Percentiles rank a stretch among this genome's conserved stretches.
Conservation (phyloP, 805 yeast genomes). For the Teunomyces tritomae region DNA sequence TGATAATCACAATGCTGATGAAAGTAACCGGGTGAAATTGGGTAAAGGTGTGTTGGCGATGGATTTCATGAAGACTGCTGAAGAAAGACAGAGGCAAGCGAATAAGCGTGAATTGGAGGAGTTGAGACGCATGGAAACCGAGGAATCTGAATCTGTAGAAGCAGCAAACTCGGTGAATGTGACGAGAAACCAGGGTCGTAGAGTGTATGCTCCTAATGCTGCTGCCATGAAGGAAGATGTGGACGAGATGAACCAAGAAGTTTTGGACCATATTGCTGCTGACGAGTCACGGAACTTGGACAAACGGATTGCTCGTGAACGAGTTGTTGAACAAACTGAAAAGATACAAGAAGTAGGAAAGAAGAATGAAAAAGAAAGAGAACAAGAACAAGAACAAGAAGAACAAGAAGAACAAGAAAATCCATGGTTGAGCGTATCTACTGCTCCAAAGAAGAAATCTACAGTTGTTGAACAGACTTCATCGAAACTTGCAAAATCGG, state of each 20-base stretch:
- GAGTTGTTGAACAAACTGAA: conserved; percentile 6
- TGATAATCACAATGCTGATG: conserved; percentile 36
- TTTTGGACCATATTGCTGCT: conserved; percentile 44
- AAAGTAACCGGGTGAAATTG: conserved; percentile 36
- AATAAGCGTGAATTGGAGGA: conserved; percentile 54
- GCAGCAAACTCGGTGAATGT: conserved; percentile 46
- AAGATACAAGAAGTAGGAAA: conserved; percentile 13
- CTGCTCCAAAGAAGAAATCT: conserved; percentile 27
- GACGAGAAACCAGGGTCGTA: conserved; percentile 69
- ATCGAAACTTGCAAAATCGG: conserved; percentile 37
- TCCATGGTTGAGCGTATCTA: conserved; percentile 34
- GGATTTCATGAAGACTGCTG: conserved; percentile 96
- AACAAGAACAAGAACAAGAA: conserved; percentile 18
- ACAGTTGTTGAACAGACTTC: conserved; percentile 34
- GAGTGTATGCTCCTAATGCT: conserved; percentile 70
- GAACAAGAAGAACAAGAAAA: conserved; percentile 19
- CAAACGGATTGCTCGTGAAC: conserved; percentile 33
- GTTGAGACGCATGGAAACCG: conserved; percentile 47
- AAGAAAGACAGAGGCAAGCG: conserved; percentile 57
- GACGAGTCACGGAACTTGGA: conserved; percentile 50
- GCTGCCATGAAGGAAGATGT: conserved; percentile 34
- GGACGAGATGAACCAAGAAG: conserved; percentile 32
- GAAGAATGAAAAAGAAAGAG: conserved; percentile 18
- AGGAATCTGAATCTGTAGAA: conserved; percentile 39
- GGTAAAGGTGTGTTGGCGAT: conserved; percentile 90